Percentiles rank a stretch among this genome's conserved stretches.
Conservation (phyloP, 1,284 basidiomycete species). For the Blastosporella zonata region DNA sequence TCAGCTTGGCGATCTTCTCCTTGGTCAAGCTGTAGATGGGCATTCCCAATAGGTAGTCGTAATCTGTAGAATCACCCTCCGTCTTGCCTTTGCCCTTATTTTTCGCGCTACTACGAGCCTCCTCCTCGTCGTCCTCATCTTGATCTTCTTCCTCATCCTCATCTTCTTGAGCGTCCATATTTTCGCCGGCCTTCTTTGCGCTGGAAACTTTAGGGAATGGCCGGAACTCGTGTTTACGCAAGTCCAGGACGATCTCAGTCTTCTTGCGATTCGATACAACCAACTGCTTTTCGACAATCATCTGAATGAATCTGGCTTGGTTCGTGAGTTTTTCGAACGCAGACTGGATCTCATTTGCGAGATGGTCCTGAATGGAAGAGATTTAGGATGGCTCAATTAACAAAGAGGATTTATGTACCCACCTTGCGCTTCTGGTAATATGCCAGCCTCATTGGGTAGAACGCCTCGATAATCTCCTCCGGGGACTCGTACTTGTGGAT, state of each 20-base stretch:
- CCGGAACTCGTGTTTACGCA: slow-evolving; percentile 83
- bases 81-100: slow-evolving; percentile 55
- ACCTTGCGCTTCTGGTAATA: slow-evolving; percentile 97
- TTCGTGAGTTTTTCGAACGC: slow-evolving; percentile 88
- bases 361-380: slow-evolving; percentile 61
- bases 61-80: slow-evolving; percentile 64
- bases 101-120: slow-evolving; percentile 51
- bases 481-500: slow-evolving; percentile 92
- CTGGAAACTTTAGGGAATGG: slow-evolving; percentile 82
- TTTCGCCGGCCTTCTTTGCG: slow-evolving; percentile 72
- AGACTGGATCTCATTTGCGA: slow-evolving; percentile 83
- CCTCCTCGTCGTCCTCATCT: slow-evolving; percentile 36
- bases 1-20: slow-evolving; percentile 92
- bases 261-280: slow-evolving; percentile 93
- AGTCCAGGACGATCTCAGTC: slow-evolving; percentile 79
- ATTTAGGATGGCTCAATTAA: background rate
- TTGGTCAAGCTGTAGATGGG: slow-evolving; percentile 92
- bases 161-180: slow-evolving; percentile 60
- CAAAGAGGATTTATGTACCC: slow-evolving; percentile 16
- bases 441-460: slow-evolving; percentile 86
- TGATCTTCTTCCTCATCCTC: slow-evolving; percentile 53
- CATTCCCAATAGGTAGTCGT: slow-evolving; percentile 95
- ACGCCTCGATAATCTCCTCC: slow-evolving; percentile 93
- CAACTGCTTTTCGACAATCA: slow-evolving; percentile 92
- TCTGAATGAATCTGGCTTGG: slow-evolving; percentile 95